Percentiles rank a stretch among this genome's conserved stretches.
Conservation (phyloP, 78 protist genomes). For the Pigoraptor vietnamica region DNA sequence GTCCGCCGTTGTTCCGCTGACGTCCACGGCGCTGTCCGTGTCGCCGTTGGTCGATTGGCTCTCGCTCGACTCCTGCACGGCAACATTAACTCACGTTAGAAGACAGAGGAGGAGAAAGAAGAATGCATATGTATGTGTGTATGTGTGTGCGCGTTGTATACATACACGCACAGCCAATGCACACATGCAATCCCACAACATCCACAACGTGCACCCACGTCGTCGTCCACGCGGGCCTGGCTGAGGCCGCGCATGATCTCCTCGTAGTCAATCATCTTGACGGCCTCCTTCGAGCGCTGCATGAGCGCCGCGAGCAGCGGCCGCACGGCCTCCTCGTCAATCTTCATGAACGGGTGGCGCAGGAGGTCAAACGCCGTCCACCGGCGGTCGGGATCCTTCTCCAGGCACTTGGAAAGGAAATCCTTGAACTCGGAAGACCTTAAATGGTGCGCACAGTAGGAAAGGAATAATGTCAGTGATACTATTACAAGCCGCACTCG, state of each 20-base stretch:
- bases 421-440: not conserved
- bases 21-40: not conserved
- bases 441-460: not conserved
- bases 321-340: not conserved
- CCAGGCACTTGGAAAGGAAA: slow-evolving; percentile 32
- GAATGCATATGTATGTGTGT: not conserved
- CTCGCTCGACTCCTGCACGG: not conserved
- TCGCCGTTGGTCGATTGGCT: not conserved
- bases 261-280: not conserved
- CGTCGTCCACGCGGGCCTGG: not conserved
- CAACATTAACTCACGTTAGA: no score
- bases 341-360: slow-evolving; percentile 19
- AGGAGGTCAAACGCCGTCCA: slow-evolving; percentile 3
- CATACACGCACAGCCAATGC: not conserved
- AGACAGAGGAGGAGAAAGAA: not conserved
- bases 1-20: not conserved
- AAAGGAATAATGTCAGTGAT: not conserved
- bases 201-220: not conserved
- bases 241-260: not conserved
- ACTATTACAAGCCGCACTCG: not conserved
- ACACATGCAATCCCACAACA: not conserved
- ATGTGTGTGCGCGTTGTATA: not conserved
- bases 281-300: not conserved
- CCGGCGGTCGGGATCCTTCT: slow-evolving; percentile 24
- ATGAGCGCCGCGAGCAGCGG: not conserved